A percentile compares a stretch with the other conserved stretches of the same genome.
phyloP scores from a whole-genome alignment of 2,329 filamentous ascomycete species.

The Periconia sp. region DNA sequence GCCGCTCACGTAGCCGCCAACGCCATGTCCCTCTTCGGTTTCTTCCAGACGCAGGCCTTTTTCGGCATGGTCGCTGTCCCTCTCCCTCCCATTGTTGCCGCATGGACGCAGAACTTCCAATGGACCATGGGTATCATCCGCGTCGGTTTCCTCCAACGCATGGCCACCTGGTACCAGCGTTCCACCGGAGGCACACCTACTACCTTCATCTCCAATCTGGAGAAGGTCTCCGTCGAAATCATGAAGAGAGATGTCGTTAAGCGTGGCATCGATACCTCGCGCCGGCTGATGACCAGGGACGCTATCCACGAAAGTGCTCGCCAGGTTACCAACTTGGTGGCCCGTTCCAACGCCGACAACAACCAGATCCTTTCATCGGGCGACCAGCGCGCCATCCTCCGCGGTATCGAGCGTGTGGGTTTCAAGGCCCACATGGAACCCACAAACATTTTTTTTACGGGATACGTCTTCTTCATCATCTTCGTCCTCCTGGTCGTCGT shows the following conservation, averaged over 20 bases:
- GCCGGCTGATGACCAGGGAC: not conserved
- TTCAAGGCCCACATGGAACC: conserved; percentile 83
- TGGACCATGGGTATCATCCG: conserved; percentile 97
- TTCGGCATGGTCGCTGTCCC: conserved; percentile 80
- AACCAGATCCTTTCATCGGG: conserved; percentile 33
- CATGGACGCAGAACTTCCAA: conserved; percentile 97
- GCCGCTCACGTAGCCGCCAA: conserved; percentile 93
- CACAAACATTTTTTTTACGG: conserved; percentile 92
- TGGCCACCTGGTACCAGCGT: conserved; percentile 95
- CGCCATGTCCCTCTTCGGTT: conserved; percentile 88
- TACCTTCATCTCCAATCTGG: conserved; percentile 73
- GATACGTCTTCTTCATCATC: conserved; percentile 83
- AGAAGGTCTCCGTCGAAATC: conserved; percentile 78
- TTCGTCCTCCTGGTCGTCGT: conserved; percentile 76
- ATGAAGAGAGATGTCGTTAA: conserved; percentile 46
- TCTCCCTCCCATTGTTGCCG: conserved; percentile 82
- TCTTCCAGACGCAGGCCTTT: conserved; percentile 93
- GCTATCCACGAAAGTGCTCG: conserved; percentile 8
- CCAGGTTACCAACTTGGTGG: conserved; percentile 35
- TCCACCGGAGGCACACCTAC: conserved; percentile 85
- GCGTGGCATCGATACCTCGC: conserved; percentile 28
- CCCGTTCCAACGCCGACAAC: conserved; percentile 51
- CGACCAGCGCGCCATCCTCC: conserved; percentile 57
- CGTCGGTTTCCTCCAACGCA: conserved; percentile 80
- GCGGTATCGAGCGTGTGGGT: conserved; percentile 85